Percentiles rank a stretch among this genome's conserved stretches.
Conservation (phyloP, 176 grass and related monocot genomes). For the Coix lacrymajobi region DNA sequence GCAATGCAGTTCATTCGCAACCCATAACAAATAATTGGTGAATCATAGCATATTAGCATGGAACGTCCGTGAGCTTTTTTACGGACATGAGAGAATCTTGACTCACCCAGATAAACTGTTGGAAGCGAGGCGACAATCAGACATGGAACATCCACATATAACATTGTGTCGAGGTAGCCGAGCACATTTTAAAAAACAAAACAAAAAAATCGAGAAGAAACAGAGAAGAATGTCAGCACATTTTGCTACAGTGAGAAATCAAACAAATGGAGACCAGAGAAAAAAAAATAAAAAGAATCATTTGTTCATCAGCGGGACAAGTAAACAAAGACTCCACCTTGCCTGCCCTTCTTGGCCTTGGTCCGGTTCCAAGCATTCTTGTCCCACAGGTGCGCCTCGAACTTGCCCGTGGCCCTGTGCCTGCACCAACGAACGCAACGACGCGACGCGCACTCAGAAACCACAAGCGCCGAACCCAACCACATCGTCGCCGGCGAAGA, state of each 20-base stretch:
- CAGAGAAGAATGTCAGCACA: conserved; percentile 38
- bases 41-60: conserved; percentile 23
- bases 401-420: conserved; percentile 62
- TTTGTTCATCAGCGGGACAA: background rate
- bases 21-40: background rate
- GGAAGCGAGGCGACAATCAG: conserved; percentile 27
- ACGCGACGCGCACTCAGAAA: background rate
- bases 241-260: background rate
- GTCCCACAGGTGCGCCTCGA: conserved; percentile 84
- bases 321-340: conserved; percentile 46
- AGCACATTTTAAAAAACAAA: conserved; percentile 1
- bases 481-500: background rate
- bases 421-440: conserved; percentile 18
- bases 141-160: conserved; percentile 30
- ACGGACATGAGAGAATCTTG: conserved; percentile 20
- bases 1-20: conserved; percentile 3
- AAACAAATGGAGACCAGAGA: background rate
- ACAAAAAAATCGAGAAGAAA: background rate
- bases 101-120: conserved; percentile 88
- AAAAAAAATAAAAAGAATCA: background rate
- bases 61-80: conserved; percentile 33
- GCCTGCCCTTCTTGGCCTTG: conserved; percentile 63
- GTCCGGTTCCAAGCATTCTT: conserved; percentile 28
- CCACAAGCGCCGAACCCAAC: background rate
- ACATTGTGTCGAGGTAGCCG: conserved; percentile 33